Conservation (phyloP, 495 filamentous ascomycete genomes). For the Chaetomium fimeti region DNA sequence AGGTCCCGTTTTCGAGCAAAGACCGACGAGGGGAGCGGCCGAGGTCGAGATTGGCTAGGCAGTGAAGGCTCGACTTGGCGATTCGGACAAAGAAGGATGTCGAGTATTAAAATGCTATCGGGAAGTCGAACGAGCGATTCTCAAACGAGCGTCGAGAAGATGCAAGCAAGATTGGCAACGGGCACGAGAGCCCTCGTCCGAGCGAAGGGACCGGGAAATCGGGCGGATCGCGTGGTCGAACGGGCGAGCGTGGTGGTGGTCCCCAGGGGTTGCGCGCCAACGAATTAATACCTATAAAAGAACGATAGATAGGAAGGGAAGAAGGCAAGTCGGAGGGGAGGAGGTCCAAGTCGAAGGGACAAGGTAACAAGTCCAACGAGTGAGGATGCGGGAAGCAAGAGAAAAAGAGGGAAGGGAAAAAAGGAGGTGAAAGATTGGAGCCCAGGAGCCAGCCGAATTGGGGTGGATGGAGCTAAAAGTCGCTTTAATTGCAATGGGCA, state of each 20-base stretch:
- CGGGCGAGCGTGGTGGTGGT: slow-evolving; percentile 5
- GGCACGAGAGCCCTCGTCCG: slow-evolving; percentile 16
- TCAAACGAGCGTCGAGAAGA: slow-evolving; percentile 35
- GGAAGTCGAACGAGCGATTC: slow-evolving; percentile 22
- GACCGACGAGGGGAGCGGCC: slow-evolving; percentile 23
- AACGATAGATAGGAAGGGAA: slow-evolving; percentile 33
- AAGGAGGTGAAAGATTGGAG: slow-evolving; percentile 32
- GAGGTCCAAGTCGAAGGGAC: slow-evolving; percentile 13
- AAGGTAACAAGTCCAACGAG: slow-evolving; percentile 31
- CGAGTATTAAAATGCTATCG: slow-evolving; percentile 33
- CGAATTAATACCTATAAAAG: slow-evolving; percentile 29
- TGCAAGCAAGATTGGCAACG: slow-evolving; percentile 22
- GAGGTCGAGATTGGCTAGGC: slow-evolving; percentile 24
- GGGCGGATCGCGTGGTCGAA: slow-evolving; percentile 15
- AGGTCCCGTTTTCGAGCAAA: slow-evolving; percentile 21
- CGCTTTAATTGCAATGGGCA: slow-evolving; percentile 34
- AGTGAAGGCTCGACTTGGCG: slow-evolving; percentile 5
- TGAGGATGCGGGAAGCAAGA: slow-evolving; percentile 28
- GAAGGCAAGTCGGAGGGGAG: slow-evolving; percentile 17
- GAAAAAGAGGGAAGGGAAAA: slow-evolving; percentile 28
- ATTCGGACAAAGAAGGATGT: slow-evolving; percentile 28
- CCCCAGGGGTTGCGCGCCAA: slow-evolving; percentile 21
- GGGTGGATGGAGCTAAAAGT: slow-evolving; percentile 29
- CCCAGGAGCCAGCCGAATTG: slow-evolving; percentile 20
- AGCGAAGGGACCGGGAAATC: neutral